Base-by-base conservation (phyloP, 768 basidiomycete genomes). In the Suillus weaverae region DNA sequence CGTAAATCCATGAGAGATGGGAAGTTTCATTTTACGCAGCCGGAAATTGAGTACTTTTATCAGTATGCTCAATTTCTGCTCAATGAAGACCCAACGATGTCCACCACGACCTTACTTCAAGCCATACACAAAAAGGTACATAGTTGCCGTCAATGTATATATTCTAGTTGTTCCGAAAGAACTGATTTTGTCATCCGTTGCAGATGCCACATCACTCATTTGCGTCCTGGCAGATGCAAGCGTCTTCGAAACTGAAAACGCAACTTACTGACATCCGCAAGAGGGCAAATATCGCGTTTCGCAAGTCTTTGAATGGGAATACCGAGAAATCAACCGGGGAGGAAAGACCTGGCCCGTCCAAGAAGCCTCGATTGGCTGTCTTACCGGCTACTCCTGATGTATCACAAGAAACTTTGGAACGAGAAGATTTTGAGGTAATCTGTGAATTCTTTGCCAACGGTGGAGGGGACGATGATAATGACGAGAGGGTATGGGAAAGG, bases 191-290 rank as follows among this genome's bases (percentile, higher is more conserved):
- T 5, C 38, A 35, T 30, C 8, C 11, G n/a, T 43, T 50, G 13
- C 63, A 91, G 90, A 79, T 91, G 79, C 84, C 87, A 33, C 83
- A 87, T 67, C 90, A 91, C 71, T 69, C 80, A 3, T 14, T 68
- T 6, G 70, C 39, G 9, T 89, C 88, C 16, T 91, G 89, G 89
- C 67, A 62, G 38, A 71, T 69, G n/a, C 79, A 81, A 55, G 59
- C 86, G 22, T 51, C 67, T 36, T 66, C 65, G 60, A 71, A 72
- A 61, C 44, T 80, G 11, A 74, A 74, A 30, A 70, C 77, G 11
- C 74, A 80, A 46, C 64, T 89, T 13, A 86, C 85, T n/a, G 69
- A 74, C 6, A 72, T 82, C 61, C 78, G 82, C 61, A 85, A 86
- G 72, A 80, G 78, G 60, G 82, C 83, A 22, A 78, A 77, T n/a